Percentiles rank a stretch among this genome's conserved stretches.
Evolutionary conservation across 2,329 filamentous ascomycete species (phyloP).

Genomic region (Cadophora malorum): DNA sequence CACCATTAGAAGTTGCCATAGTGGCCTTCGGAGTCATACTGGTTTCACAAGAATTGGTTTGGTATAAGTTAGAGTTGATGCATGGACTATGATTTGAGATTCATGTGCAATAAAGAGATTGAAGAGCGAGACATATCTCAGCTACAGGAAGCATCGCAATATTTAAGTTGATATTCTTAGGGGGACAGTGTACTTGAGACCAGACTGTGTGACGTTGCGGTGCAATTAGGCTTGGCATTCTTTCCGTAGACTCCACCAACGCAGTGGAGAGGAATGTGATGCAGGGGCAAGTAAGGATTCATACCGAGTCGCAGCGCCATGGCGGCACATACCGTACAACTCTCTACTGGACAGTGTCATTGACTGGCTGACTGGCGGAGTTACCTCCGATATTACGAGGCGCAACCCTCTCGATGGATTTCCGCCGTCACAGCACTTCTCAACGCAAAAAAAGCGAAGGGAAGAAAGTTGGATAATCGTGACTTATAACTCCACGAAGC

Average conservation of each 20-base stretch:
- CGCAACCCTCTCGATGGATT: background rate
- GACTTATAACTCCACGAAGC: background rate
- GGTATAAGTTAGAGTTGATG: background rate
- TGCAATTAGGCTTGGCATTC: constrained; percentile 1
- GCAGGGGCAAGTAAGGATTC: too few species aligned
- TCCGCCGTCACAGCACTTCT: background rate
- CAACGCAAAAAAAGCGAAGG: background rate
- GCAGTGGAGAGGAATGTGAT: background rate
- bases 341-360: background rate
- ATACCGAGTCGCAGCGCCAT: background rate
- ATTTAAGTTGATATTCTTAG: background rate
- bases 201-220: background rate
- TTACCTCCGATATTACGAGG: constrained; percentile 8
- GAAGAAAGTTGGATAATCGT: background rate
- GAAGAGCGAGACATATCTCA: background rate
- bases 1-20: background rate
- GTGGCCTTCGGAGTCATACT: background rate
- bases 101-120: constrained; percentile 2
- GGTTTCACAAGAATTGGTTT: background rate
- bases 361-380: background rate
- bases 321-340: background rate
- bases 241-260: background rate
- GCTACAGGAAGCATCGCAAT: background rate
- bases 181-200: background rate
- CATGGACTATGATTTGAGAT: background rate